Percentiles rank a stretch among this genome's conserved stretches.
These are phyloP conservation scores for Suhomyces wounanorum DNA, from an alignment of 1,139 yeast genomes.

Conservation along the genomic window DNA sequence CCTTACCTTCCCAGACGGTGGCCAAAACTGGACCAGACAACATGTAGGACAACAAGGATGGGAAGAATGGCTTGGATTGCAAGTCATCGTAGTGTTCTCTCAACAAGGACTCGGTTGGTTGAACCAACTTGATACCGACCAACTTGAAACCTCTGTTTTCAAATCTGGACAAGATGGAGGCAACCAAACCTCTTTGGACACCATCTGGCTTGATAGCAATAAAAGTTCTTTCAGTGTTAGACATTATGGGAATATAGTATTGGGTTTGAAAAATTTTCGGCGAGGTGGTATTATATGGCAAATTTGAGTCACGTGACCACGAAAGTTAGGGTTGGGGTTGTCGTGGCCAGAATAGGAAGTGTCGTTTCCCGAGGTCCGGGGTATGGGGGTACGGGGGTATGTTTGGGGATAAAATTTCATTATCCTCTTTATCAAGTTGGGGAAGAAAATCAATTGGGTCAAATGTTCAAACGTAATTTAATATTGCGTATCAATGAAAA, in stretches of 20 bases:
- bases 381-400: too few relatives aligned
- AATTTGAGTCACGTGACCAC: conserved; percentile 1
- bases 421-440: too few relatives aligned
- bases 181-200: conserved; percentile 97
- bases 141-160: conserved; percentile 97
- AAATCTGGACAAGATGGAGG: conserved; percentile 89
- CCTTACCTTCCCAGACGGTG: conserved; percentile 99
- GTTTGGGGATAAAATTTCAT: too few relatives aligned
- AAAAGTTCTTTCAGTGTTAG: conserved; percentile 84
- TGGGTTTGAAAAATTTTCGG: conserved; percentile 10
- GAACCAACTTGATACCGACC: conserved; percentile 90
- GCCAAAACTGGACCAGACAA: conserved; percentile 98
- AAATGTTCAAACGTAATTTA: too few relatives aligned
- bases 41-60: conserved; percentile 94
- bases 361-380: neutral
- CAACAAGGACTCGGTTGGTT: conserved; percentile 84
- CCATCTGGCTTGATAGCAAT: conserved; percentile 99
- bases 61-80: conserved; percentile 96
- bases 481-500: too few relatives aligned
- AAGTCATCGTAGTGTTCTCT: conserved; percentile 96
- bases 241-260: conserved; percentile 28
- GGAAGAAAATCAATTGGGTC: too few relatives aligned
- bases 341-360: neutral
- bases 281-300: conserved; percentile 4
- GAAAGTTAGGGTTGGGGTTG: neutral